phyloP scores from a whole-genome alignment of 179 eudicot species.

The Beta corolliflora region DNA sequence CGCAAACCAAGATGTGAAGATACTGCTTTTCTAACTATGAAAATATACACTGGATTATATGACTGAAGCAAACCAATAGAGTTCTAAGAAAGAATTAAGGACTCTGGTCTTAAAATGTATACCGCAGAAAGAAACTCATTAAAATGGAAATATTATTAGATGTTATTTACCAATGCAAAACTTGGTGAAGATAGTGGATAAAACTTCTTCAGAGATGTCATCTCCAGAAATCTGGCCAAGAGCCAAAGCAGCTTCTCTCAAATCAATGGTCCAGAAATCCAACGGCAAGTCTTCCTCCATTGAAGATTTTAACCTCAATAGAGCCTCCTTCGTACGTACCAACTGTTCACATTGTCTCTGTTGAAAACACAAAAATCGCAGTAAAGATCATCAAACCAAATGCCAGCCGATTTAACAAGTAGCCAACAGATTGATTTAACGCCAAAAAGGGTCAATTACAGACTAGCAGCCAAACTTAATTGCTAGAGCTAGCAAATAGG shows the following conservation, averaged over 20 bases:
- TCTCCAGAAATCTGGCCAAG: constrained; percentile 92
- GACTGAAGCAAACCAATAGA: not conserved
- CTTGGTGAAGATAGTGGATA: constrained; percentile 81
- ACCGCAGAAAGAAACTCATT: not conserved
- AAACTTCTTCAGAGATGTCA: constrained; percentile 89
- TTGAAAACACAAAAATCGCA: not conserved
- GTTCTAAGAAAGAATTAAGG: not conserved
- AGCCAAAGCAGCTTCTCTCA: constrained; percentile 85
- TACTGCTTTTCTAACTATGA: no score
- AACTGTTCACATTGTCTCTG: constrained; percentile 98
- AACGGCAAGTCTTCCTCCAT: constrained; percentile 77
- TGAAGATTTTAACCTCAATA: constrained; percentile 63
- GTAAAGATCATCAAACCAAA: not conserved
- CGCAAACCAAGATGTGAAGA: no score
- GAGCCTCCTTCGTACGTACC: constrained; percentile 83
- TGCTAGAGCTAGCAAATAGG: no score
- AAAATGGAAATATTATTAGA: not conserved
- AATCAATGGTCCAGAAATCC: constrained; percentile 92
- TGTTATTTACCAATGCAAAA: constrained; percentile 88
- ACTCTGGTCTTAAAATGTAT: not conserved
- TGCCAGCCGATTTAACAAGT: not conserved
- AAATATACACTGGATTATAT: no score
- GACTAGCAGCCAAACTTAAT: no score
- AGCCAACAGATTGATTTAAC: not conserved
- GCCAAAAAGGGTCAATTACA: no score